phyloP scores from a whole-genome alignment of 257 asterid genomes.

The Eustoma russellianum region DNA sequence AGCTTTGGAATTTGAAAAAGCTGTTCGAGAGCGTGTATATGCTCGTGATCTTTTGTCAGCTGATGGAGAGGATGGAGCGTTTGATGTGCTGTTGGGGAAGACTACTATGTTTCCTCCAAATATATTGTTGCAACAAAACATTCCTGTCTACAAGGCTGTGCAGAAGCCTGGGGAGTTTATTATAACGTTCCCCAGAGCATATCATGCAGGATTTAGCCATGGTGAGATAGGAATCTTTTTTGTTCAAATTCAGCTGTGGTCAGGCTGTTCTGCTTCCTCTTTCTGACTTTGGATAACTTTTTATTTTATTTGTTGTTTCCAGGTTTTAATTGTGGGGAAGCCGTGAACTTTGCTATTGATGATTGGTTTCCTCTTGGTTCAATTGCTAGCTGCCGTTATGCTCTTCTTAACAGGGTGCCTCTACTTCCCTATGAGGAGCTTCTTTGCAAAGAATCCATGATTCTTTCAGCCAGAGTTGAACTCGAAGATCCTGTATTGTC shows the following conservation, averaged over 20 bases:
- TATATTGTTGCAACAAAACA: constrained; percentile 58
- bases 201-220: constrained; percentile 98
- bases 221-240: constrained; percentile 35
- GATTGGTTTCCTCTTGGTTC: constrained; percentile 96
- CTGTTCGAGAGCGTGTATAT: constrained; percentile 72
- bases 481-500: constrained; percentile 35
- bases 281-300: too few species aligned
- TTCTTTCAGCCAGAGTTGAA: constrained; percentile 31
- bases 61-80: constrained; percentile 95
- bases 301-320: neutral
- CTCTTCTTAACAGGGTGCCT: constrained; percentile 72
- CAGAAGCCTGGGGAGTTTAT: constrained; percentile 94
- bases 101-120: constrained; percentile 94
- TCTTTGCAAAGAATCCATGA: constrained; percentile 91
- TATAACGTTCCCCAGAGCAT: constrained; percentile 90
- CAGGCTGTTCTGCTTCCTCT: neutral
- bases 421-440: constrained; percentile 96
- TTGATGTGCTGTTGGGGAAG: constrained; percentile 89
- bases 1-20: constrained; percentile 79
- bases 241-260: neutral
- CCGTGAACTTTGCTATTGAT: constrained; percentile 90
- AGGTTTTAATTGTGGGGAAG: constrained; percentile 99
- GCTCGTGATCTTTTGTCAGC: constrained; percentile 59
- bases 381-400: constrained; percentile 86
- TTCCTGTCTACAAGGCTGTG: constrained; percentile 89